phyloP scores from a whole-genome alignment of 179 eudicot species.

The Silene noctiflora region DNA sequence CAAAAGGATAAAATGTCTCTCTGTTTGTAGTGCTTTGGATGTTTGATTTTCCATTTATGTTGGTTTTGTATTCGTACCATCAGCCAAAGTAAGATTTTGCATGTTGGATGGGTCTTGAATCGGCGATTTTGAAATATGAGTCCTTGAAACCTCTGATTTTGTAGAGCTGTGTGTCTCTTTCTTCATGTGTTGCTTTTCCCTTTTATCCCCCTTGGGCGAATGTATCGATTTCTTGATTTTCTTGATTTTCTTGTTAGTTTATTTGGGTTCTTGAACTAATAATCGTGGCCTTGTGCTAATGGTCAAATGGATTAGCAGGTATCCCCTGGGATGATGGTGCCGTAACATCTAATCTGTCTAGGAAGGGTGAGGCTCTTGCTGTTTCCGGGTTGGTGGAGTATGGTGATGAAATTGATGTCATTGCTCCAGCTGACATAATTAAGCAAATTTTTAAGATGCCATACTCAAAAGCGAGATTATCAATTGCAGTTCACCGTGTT shows the following conservation, averaged over 20 bases:
- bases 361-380: slow-evolving; percentile 95
- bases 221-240: too few species aligned
- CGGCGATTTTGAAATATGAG: background rate
- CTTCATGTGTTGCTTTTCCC: too few species aligned
- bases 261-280: background rate
- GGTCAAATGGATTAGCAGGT: slow-evolving; percentile 42
- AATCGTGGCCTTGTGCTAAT: slow-evolving; percentile 11
- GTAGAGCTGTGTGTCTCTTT: background rate
- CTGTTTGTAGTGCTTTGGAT: too few species aligned
- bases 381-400: slow-evolving; percentile 84
- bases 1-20: too few species aligned
- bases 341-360: slow-evolving; percentile 51
- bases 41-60: too few species aligned
- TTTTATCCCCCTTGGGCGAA: too few species aligned
- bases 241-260: background rate
- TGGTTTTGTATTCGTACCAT: too few species aligned
- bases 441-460: slow-evolving; percentile 98
- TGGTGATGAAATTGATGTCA: slow-evolving; percentile 90
- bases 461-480: slow-evolving; percentile 78
- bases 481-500: slow-evolving; percentile 89
- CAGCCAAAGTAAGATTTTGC: too few species aligned
- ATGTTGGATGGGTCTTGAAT: background rate
- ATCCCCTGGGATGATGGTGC: slow-evolving; percentile 62
- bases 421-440: slow-evolving; percentile 88
- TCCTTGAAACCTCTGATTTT: background rate